Evolutionary conservation across 1,284 basidiomycete species (phyloP).

Genomic region (Moesziomyces sp.): DNA sequence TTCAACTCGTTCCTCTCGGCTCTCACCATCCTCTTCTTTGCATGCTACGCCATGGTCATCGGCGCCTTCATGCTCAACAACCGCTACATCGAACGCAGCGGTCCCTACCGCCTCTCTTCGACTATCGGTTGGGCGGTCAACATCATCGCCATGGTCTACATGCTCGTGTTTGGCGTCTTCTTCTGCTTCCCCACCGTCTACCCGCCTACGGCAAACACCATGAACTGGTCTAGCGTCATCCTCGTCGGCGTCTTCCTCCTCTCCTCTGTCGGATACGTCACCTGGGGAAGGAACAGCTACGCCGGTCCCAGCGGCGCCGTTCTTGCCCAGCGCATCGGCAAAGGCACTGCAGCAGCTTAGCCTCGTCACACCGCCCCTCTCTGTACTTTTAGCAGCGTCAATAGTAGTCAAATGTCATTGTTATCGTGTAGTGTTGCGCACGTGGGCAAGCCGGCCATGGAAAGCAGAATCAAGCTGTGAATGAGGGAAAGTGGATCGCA

Average conservation of each 20-base stretch:
- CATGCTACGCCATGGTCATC: conserved; percentile 32
- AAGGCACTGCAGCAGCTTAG: neutral
- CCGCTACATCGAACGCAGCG: conserved; percentile 22
- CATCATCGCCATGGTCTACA: conserved; percentile 26
- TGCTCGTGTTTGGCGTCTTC: conserved; percentile 29
- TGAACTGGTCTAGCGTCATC: conserved; percentile 43
- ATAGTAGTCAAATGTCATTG: too few relatives aligned
- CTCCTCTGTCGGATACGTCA: conserved; percentile 24
- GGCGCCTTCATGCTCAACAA: conserved; percentile 33
- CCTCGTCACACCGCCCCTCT: neutral
- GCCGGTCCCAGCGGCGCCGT: conserved; percentile 26
- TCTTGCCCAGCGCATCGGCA: conserved; percentile 21
- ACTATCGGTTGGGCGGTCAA: conserved; percentile 23
- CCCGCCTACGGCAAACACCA: conserved; percentile 16
- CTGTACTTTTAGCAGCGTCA: neutral
- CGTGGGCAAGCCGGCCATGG: too few relatives aligned
- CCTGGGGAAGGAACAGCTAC: conserved; percentile 30
- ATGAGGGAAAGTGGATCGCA: too few relatives aligned
- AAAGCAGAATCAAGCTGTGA: too few relatives aligned
- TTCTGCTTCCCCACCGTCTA: conserved; percentile 37
- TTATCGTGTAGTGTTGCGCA: too few relatives aligned
- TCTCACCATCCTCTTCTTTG: conserved; percentile 37
- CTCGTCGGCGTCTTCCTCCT: conserved; percentile 21
- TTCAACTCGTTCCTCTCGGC: conserved; percentile 41
- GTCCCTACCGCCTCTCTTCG: conserved; percentile 20